phyloP scores from a whole-genome alignment of 176 grass and related monocot species.

The Cenchrus americanus region DNA sequence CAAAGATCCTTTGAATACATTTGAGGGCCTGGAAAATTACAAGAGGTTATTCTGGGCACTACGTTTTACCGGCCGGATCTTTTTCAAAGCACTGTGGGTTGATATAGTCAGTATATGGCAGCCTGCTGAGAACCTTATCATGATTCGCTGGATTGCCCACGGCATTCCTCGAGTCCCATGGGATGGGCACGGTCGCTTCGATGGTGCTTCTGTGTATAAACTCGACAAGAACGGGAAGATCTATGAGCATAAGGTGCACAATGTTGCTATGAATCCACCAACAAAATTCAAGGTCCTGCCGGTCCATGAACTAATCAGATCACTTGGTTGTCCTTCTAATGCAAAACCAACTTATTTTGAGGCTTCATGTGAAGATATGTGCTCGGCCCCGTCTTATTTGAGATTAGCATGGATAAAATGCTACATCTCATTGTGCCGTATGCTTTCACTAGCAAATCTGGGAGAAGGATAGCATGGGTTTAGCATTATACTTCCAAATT shows the following conservation, averaged over 20 bases:
- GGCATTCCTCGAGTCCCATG: slow-evolving; percentile 91
- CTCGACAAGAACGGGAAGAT: slow-evolving; percentile 92
- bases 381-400: slow-evolving; percentile 4
- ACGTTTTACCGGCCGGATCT: slow-evolving; percentile 68
- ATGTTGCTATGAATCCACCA: slow-evolving; percentile 77
- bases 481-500: slow-evolving; percentile 39
- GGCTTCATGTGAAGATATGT: slow-evolving; percentile 48
- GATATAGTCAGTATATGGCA: slow-evolving; percentile 96
- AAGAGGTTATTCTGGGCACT: slow-evolving; percentile 80
- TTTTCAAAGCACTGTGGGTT: slow-evolving; percentile 85
- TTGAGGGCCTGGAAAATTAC: slow-evolving; percentile 81
- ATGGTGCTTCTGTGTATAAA: slow-evolving; percentile 90
- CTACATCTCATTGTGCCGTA: slow-evolving; percentile 55
- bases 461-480: slow-evolving; percentile 58
- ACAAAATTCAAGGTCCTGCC: slow-evolving; percentile 71
- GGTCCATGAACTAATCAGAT: slow-evolving; percentile 74
- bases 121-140: slow-evolving; percentile 81
- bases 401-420: slow-evolving; percentile 64
- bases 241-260: slow-evolving; percentile 89
- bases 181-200: slow-evolving; percentile 86
- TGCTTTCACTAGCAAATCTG: slow-evolving; percentile 51
- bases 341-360: slow-evolving; percentile 94
- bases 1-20: slow-evolving; percentile 88
- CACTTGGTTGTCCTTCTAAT: slow-evolving; percentile 69
- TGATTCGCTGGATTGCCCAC: slow-evolving; percentile 98